These are phyloP conservation scores for Rhizopus delemar DNA, from an alignment of 371 early-diverging fungal genomes.

Conservation along the genomic window DNA sequence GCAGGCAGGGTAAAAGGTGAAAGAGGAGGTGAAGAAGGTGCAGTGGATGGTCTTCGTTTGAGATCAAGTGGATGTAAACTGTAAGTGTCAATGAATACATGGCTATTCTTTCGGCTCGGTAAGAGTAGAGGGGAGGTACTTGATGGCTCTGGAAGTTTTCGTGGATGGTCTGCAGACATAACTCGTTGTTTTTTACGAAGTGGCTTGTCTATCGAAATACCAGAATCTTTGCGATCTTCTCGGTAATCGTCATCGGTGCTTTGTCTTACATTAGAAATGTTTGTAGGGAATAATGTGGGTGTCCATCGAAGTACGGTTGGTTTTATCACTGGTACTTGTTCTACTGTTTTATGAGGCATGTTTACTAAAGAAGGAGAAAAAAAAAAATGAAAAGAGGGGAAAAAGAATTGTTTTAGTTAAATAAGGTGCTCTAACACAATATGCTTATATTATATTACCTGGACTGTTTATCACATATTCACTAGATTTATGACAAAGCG, in stretches of 20 bases:
- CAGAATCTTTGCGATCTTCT: slow-evolving; percentile 34
- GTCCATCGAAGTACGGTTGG: slow-evolving; percentile 46
- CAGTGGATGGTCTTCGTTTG: slow-evolving; percentile 18
- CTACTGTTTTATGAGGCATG: slow-evolving; percentile 6
- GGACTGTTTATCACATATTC: slow-evolving; percentile 13
- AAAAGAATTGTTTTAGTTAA: not conserved
- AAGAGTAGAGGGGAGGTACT: slow-evolving; percentile 18
- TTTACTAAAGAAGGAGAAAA: not conserved
- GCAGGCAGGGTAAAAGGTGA: slow-evolving; percentile 23
- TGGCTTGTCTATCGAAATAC: slow-evolving; percentile 33
- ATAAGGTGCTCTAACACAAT: not conserved
- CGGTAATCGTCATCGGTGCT: slow-evolving; percentile 11
- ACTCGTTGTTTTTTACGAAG: slow-evolving; percentile 39
- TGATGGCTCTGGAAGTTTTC: slow-evolving; percentile 34
- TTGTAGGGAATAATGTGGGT: slow-evolving; percentile 20
- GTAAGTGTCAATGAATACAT: slow-evolving; percentile 12
- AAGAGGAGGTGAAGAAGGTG: slow-evolving; percentile 14
- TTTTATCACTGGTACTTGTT: slow-evolving; percentile 43
- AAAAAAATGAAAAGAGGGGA: too few relatives aligned
- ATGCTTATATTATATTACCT: not conserved
- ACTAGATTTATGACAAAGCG: slow-evolving; percentile 31
- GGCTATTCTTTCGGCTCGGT: slow-evolving; percentile 13
- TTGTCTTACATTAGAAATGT: slow-evolving; percentile 12
- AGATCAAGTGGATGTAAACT: slow-evolving; percentile 35
- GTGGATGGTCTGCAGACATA: slow-evolving; percentile 31